These are phyloP conservation scores for Stevia rebaudiana DNA, from an alignment of 140 eudicot genomes.

Conservation along the genomic window DNA sequence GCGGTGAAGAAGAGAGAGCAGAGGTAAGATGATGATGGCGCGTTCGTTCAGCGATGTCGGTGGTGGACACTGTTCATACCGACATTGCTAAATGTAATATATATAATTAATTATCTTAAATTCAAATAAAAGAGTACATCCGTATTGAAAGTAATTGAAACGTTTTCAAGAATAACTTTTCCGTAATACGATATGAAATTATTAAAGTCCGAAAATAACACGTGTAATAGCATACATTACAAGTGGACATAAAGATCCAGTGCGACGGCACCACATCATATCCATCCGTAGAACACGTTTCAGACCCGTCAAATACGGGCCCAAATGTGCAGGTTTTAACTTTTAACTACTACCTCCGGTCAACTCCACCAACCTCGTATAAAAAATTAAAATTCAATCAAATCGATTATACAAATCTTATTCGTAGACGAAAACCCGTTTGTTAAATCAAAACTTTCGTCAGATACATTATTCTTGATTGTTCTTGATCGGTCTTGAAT, in stretches of 20 bases:
- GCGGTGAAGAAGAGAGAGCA: no score
- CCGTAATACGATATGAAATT: background rate
- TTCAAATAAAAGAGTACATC: no score
- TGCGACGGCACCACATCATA: slow-evolving; percentile 19
- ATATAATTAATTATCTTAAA: no score
- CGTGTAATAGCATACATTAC: slow-evolving; percentile 20
- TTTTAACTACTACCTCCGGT: background rate
- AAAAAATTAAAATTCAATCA: background rate
- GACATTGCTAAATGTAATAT: no score
- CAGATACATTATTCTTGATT: background rate
- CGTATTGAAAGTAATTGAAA: no score
- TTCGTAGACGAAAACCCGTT: background rate
- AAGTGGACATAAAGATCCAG: slow-evolving; percentile 6
- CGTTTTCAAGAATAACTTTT: no score
- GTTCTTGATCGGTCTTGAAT: background rate
- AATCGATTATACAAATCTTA: background rate
- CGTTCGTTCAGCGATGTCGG: no score
- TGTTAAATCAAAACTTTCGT: background rate
- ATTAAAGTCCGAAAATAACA: background rate
- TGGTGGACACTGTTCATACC: no score
- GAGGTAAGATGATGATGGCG: no score
- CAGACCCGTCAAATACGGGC: slow-evolving; percentile 9
- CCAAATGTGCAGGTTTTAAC: background rate
- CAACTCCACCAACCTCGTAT: slow-evolving; percentile 3
- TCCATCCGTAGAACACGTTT: slow-evolving; percentile 19